Conservation (phyloP, 495 filamentous ascomycete genomes). For the Trichoderma erinaceum region DNA sequence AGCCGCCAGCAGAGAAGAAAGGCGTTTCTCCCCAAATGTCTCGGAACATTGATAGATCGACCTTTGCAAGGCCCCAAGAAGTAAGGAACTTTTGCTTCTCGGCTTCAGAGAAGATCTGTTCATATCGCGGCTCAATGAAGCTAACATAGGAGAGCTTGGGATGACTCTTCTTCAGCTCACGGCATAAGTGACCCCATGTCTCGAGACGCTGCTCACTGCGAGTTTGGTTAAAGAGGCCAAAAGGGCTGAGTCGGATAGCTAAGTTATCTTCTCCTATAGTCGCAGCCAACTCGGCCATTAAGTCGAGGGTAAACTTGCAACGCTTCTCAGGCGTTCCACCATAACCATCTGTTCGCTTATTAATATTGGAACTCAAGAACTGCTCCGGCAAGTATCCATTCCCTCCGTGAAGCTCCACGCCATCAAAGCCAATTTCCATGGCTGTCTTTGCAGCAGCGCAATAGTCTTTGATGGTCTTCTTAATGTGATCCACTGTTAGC, state of each 20-base stretch:
- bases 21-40: constrained; percentile 22
- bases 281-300: constrained; percentile 31
- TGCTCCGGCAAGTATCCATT: constrained; percentile 54
- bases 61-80: constrained; percentile 12
- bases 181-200: constrained; percentile 46
- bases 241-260: constrained; percentile 45
- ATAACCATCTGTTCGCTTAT: constrained; percentile 46
- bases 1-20: constrained; percentile 26
- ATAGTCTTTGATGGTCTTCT: constrained; percentile 34
- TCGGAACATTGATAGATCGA: constrained; percentile 15
- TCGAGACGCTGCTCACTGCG: constrained; percentile 37
- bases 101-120: constrained; percentile 39
- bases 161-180: constrained; percentile 43
- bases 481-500: constrained; percentile 41
- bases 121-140: constrained; percentile 50
- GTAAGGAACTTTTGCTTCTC: constrained; percentile 38
- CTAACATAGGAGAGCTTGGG: constrained; percentile 46
- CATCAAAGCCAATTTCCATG: constrained; percentile 44
- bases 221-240: constrained; percentile 46
- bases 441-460: constrained; percentile 33
- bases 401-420: constrained; percentile 51
- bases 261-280: constrained; percentile 34
- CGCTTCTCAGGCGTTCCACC: constrained; percentile 49
- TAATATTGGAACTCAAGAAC: constrained; percentile 47
- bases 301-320: constrained; percentile 40